Evolutionary conservation across 2,329 filamentous ascomycete species (phyloP).

Genomic region (Cephalotrichum gorgonifer): DNA sequence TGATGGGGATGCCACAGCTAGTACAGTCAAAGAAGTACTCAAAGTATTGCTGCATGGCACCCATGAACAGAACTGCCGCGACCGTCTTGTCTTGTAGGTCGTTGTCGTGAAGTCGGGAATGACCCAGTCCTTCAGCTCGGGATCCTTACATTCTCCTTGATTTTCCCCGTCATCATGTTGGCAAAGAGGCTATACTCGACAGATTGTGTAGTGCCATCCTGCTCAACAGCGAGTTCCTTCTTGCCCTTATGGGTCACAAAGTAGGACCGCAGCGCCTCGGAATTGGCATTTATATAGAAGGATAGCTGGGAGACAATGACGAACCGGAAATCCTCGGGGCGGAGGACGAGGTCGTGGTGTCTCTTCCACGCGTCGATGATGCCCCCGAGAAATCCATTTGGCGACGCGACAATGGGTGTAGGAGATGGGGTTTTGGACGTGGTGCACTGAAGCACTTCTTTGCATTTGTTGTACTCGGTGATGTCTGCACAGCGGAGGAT

Average conservation of each 20-base stretch:
- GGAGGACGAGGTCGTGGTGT: constrained; percentile 33
- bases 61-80: constrained; percentile 39
- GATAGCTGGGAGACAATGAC: constrained; percentile 37
- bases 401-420: background rate
- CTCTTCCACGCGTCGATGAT: constrained; percentile 26
- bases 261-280: constrained; percentile 27
- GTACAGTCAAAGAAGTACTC: constrained; percentile 14
- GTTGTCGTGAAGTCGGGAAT: constrained; percentile 43
- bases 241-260: constrained; percentile 31
- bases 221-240: constrained; percentile 11
- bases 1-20: constrained; percentile 37
- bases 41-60: constrained; percentile 38
- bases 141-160: constrained; percentile 30
- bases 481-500: background rate
- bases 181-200: constrained; percentile 14
- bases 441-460: background rate
- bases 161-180: constrained; percentile 25
- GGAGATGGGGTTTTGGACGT: background rate
- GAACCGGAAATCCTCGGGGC: constrained; percentile 44
- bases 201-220: background rate
- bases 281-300: constrained; percentile 33
- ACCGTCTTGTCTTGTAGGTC: constrained; percentile 28
- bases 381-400: constrained; percentile 27
- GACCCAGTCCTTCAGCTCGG: constrained; percentile 32
- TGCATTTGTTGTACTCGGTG: background rate